These are phyloP conservation scores for Fraxinus sp. DNA, from an alignment of 305 asterid genomes.

Conservation along the genomic window DNA sequence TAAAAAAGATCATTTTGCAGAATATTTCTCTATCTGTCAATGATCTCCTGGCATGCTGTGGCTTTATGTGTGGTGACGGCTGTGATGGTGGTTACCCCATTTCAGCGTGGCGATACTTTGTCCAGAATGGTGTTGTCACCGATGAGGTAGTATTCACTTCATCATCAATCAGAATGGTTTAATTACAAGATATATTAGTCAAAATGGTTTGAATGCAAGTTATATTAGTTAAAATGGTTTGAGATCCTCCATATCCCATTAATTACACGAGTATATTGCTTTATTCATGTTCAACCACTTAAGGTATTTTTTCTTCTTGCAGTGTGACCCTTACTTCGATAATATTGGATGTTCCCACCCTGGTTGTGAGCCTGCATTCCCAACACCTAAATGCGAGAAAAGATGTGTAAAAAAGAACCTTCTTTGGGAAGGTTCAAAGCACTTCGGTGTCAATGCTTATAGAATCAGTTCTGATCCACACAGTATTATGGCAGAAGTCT, in stretches of 20 bases:
- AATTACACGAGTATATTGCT: not conserved
- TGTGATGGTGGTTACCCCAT: constrained; percentile 95
- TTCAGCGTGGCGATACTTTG: constrained; percentile 83
- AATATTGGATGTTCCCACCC: constrained; percentile 88
- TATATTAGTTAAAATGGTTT: not conserved
- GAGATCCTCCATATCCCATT: not conserved
- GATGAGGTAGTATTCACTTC: constrained; percentile 54
- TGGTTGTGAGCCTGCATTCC: constrained; percentile 84
- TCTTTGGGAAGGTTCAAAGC: constrained; percentile 69
- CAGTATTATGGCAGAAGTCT: constrained; percentile 84
- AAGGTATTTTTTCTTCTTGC: constrained; percentile 29
- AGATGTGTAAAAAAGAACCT: constrained; percentile 64
- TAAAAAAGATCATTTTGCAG: constrained; percentile 35
- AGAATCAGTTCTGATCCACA: constrained; percentile 61
- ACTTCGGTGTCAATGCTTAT: constrained; percentile 58
- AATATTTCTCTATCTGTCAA: constrained; percentile 81
- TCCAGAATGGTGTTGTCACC: constrained; percentile 74
- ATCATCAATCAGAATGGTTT: constrained; percentile 1
- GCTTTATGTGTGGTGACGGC: constrained; percentile 90
- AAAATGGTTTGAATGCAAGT: constrained; percentile 1
- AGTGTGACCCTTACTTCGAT: constrained; percentile 98
- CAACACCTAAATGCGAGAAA: constrained; percentile 71
- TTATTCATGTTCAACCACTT: constrained; percentile 5
- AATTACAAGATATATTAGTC: not conserved
- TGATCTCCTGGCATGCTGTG: constrained; percentile 93